These are phyloP conservation scores for Cucurbita moschata DNA, from an alignment of 306 rosid genomes.

Conservation along the genomic window DNA sequence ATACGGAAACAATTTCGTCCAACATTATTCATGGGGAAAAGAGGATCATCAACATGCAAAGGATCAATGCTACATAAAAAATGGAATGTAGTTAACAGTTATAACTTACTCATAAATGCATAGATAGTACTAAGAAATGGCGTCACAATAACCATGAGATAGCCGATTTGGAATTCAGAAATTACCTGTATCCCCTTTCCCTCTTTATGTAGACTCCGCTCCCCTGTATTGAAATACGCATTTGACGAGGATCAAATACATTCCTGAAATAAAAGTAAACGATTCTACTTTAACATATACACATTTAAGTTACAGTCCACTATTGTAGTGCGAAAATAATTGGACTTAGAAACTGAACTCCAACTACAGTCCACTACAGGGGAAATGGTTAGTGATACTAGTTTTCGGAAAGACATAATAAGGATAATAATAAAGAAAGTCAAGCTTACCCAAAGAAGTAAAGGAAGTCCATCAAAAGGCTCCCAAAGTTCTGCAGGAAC, in stretches of 20 bases:
- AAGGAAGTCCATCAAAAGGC: constrained; percentile 83
- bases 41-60: constrained; percentile 90
- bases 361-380: background rate
- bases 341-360: background rate
- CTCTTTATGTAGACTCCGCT: constrained; percentile 89
- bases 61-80: constrained; percentile 75
- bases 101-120: background rate
- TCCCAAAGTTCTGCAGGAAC: constrained; percentile 71
- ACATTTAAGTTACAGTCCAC: background rate
- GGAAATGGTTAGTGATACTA: background rate
- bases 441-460: constrained; percentile 82
- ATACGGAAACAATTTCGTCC: constrained; percentile 96
- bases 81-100: constrained; percentile 4
- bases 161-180: constrained; percentile 5
- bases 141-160: background rate
- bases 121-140: background rate
- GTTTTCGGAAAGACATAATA: background rate
- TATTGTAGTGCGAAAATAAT: background rate
- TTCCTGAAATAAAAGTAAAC: constrained; percentile 32
- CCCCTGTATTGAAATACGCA: constrained; percentile 93
- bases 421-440: background rate
- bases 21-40: constrained; percentile 75
- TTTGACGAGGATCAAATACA: constrained; percentile 92
- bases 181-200: constrained; percentile 94
- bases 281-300: background rate